Percentiles rank a stretch among this genome's conserved stretches.
These are phyloP conservation scores for Phlegmacium glaucopus DNA, from an alignment of 768 basidiomycete genomes.

Conservation along the genomic window DNA sequence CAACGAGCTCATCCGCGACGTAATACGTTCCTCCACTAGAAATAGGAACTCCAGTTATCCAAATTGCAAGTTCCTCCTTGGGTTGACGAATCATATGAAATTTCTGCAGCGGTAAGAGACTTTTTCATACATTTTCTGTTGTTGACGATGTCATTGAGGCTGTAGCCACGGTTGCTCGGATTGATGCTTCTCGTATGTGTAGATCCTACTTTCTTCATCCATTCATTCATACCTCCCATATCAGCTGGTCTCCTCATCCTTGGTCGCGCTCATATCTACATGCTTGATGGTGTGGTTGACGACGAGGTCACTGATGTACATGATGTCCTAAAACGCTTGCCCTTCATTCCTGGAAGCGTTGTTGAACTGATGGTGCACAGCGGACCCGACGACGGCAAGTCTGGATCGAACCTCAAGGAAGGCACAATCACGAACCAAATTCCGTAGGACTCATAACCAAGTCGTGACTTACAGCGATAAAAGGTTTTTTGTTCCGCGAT, in stretches of 20 bases:
- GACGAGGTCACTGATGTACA: conserved; percentile 84
- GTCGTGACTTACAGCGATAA: conserved; percentile 76
- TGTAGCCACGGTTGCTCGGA: conserved; percentile 80
- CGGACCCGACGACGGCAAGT: conserved; percentile 79
- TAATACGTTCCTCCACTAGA: too few relatives aligned
- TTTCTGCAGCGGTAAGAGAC: conserved; percentile 43
- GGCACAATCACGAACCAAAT: background rate
- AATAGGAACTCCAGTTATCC: too few relatives aligned
- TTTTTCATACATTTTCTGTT: too few relatives aligned
- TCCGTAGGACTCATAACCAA: too few relatives aligned
- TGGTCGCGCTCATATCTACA: conserved; percentile 79
- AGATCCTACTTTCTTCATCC: background rate
- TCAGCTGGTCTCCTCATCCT: conserved; percentile 86
- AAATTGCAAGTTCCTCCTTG: too few relatives aligned
- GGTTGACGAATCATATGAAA: conserved; percentile 69
- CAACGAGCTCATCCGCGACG: conserved; percentile 37
- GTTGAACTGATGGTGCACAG: conserved; percentile 79
- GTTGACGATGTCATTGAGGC: conserved; percentile 75
- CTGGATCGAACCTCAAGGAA: background rate
- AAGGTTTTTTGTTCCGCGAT: conserved; percentile 85
- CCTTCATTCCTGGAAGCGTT: conserved; percentile 83
- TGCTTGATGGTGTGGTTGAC: conserved; percentile 85
- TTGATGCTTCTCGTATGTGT: conserved; percentile 76
- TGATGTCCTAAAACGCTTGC: conserved; percentile 77
- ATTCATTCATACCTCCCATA: background rate